Percentiles rank a stretch among this genome's conserved stretches.
Evolutionary conservation across 345 rosid genomes (phyloP).

Genomic region (Euphorbia pulcherrima): DNA sequence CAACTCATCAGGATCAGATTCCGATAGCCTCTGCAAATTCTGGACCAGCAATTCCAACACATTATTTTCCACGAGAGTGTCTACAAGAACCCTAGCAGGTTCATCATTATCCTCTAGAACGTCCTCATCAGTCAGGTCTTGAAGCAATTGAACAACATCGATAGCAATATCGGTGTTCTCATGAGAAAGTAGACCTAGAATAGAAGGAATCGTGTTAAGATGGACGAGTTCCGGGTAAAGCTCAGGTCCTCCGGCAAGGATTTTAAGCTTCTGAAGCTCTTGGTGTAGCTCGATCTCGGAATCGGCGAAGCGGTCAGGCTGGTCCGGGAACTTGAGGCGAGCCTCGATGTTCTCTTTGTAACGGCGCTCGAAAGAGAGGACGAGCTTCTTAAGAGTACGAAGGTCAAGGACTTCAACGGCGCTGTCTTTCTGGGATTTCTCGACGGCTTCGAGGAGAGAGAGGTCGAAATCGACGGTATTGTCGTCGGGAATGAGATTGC

Average conservation of each 20-base stretch:
- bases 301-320: conserved; percentile 86
- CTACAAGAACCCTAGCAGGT: conserved; percentile 66
- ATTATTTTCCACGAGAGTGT: conserved; percentile 67
- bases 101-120: conserved; percentile 85
- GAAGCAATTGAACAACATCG: conserved; percentile 83
- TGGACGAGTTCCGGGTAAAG: conserved; percentile 81
- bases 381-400: conserved; percentile 73
- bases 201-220: conserved; percentile 66
- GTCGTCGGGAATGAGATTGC: conserved; percentile 7
- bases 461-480: conserved; percentile 48
- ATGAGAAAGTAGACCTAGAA: conserved; percentile 75
- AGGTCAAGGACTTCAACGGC: conserved; percentile 68
- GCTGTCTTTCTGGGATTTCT: conserved; percentile 47
- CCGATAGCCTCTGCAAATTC: conserved; percentile 79
- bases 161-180: conserved; percentile 82
- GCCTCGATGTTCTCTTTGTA: conserved; percentile 95
- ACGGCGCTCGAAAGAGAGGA: conserved; percentile 93
- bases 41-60: conserved; percentile 86
- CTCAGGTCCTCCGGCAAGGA: conserved; percentile 91
- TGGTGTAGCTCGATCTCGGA: conserved; percentile 84
- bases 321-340: conserved; percentile 87
- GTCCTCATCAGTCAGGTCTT: conserved; percentile 91
- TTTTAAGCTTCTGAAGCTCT: conserved; percentile 78
- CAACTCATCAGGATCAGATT: conserved; percentile 71
- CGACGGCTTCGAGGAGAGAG: conserved; percentile 81